A percentile compares a stretch with the other conserved stretches of the same genome.
Evolutionary conservation across 2,329 filamentous ascomycete species (phyloP).

Genomic region (Pestalotiopsis sp.): DNA sequence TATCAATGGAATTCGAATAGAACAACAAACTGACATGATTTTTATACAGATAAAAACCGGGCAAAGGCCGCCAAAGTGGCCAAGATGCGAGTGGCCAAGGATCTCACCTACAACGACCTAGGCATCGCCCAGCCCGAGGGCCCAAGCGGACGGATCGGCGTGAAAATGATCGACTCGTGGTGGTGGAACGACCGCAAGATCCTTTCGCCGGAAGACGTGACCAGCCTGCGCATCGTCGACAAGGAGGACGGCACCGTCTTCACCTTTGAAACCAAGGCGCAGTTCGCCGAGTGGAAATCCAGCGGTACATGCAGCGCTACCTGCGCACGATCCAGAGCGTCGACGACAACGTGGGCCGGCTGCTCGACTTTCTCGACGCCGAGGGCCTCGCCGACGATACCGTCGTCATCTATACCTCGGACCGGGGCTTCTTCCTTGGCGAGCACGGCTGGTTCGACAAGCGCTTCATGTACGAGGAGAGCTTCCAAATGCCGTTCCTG

Average conservation of each 20-base stretch:
- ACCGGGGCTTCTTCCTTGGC: conserved; percentile 59
- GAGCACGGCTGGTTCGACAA: conserved; percentile 63
- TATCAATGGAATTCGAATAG: background rate
- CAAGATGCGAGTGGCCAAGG: conserved; percentile 54
- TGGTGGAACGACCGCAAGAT: conserved; percentile 30
- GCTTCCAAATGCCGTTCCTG: conserved; percentile 59
- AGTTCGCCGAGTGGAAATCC: conserved; percentile 57
- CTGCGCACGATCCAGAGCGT: conserved; percentile 54
- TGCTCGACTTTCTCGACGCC: conserved; percentile 48
- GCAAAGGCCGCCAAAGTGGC: conserved; percentile 50
- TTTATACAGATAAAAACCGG: conserved; percentile 31
- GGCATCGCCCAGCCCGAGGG: conserved; percentile 56
- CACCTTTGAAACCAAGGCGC: conserved; percentile 41
- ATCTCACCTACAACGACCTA: conserved; percentile 53
- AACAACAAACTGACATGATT: background rate
- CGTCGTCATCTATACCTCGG: conserved; percentile 55
- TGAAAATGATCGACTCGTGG: conserved; percentile 33
- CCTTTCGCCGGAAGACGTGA: conserved; percentile 18
- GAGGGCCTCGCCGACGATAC: conserved; percentile 47
- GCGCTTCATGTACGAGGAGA: conserved; percentile 60
- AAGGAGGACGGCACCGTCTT: conserved; percentile 49
- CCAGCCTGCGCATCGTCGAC: conserved; percentile 39
- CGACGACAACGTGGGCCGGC: conserved; percentile 53
- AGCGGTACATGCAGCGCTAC: conserved; percentile 59
- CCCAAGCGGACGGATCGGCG: conserved; percentile 32